phyloP scores from a whole-genome alignment of 257 asterid species.

The Solanum arcanum region DNA sequence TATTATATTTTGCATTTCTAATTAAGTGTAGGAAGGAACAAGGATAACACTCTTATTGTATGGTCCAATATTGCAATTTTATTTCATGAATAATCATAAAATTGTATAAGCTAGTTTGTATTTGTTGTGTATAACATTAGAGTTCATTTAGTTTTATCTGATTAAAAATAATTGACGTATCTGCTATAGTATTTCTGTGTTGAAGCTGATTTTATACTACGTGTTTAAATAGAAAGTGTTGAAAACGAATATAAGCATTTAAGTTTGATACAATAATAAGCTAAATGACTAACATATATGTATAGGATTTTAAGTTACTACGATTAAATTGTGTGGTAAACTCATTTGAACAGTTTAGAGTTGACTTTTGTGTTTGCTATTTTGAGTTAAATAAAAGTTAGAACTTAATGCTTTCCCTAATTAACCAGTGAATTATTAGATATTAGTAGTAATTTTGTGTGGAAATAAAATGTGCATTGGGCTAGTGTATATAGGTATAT shows the following conservation, averaged over 20 bases:
- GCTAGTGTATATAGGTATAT: not conserved
- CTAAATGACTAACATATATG: not conserved
- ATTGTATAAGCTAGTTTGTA: not conserved
- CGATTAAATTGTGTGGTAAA: not conserved
- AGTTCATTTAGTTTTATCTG: not conserved
- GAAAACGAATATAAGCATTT: not conserved
- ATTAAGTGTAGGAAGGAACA: not conserved
- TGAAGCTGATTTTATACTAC: not conserved
- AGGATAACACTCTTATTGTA: not conserved
- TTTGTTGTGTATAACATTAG: not conserved
- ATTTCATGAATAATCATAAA: not conserved
- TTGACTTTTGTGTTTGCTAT: not conserved
- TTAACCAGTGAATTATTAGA: not conserved
- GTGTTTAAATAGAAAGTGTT: not conserved
- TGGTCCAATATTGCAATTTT: not conserved
- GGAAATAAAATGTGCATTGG: not conserved
- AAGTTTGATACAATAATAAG: not conserved
- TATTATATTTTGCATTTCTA: constrained; percentile 3
- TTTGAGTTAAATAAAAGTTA: not conserved
- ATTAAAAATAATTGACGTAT: not conserved
- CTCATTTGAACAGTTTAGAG: not conserved
- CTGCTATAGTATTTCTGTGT: not conserved
- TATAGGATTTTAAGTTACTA: not conserved
- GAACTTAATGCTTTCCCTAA: not conserved
- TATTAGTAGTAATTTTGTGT: not conserved